Base-by-base conservation (phyloP, 148 eudicot species). In the Rhododendron simsii region DNA sequence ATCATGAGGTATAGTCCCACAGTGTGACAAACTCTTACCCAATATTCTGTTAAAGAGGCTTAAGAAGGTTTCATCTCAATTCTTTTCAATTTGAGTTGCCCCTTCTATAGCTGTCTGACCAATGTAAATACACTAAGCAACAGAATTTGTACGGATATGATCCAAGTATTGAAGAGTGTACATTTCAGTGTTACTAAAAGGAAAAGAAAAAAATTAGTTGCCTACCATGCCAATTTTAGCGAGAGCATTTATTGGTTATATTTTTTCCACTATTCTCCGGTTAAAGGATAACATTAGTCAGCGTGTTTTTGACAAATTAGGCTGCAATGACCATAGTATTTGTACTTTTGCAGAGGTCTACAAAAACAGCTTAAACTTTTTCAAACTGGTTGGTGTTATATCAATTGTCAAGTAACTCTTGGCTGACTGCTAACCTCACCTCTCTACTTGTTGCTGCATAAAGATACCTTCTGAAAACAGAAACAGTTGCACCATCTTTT, bases 1-100 rank as follows among this genome's bases (percentile, higher is more conserved):
- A 57, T 88, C 98, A 10, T 92, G 90, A 94, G 88, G 84, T 83
- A 65, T 80, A 71, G 28, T 83, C 39, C 7, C 48, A 48, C 59
- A 76, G 2, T 23, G 81, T 37, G 16, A 35, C 63, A 26, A 16
- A 7, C 37, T 50, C 20, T 71, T 20, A 21, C 77, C 47, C 80
- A 51, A 5, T 84, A 69, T 50, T 48, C 76, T 84, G 65, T 50
- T 48, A 48, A 48, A 33, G 65, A 84, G 30, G 80, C 65, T 74
- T 50, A 14, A 74, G 63, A 51, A 50, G 47, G 80, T 11, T 81
- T 81, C 67, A 4, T 20, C 18, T 59, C 23, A 13, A 39, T 82
- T 33, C 14, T 50, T 84, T 44, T 74, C 11, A 41, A 10, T 50
- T 84, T 50, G 80, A 21, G 20, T 73, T 20, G 12, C 23, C 48